phyloP scores from a whole-genome alignment of 495 filamentous ascomycete genomes.

The Mytilinidion resinicola region DNA sequence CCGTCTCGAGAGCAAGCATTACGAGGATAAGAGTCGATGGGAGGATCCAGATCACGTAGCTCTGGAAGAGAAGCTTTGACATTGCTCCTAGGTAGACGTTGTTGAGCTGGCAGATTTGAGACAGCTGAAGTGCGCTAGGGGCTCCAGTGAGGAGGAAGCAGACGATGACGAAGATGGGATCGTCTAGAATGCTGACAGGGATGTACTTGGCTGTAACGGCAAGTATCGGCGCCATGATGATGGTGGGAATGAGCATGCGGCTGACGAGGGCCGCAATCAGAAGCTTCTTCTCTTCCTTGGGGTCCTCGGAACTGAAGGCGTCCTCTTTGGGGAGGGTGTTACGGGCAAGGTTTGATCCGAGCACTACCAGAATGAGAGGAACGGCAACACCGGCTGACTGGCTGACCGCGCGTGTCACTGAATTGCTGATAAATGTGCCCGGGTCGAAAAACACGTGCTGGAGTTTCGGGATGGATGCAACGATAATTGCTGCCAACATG shows the following conservation, averaged over 20 bases:
- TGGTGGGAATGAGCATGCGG: constrained; percentile 85
- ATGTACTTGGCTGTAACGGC: constrained; percentile 88
- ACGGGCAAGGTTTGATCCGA: constrained; percentile 81
- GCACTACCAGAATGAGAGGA: constrained; percentile 90
- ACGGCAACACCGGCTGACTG: constrained; percentile 89
- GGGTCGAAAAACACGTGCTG: constrained; percentile 82
- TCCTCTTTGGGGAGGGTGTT: constrained; percentile 51
- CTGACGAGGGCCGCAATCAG: constrained; percentile 79
- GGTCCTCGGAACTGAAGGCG: constrained; percentile 40
- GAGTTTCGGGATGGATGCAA: constrained; percentile 81
- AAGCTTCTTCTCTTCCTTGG: constrained; percentile 63
- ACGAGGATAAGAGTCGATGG: constrained; percentile 88
- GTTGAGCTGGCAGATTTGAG: constrained; percentile 98
- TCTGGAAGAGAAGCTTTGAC: constrained; percentile 90
- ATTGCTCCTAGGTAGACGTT: constrained; percentile 90
- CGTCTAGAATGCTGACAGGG: constrained; percentile 88
- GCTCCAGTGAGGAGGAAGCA: constrained; percentile 94
- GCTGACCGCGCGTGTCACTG: constrained; percentile 76
- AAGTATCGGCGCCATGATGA: constrained; percentile 90
- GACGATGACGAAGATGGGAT: constrained; percentile 96
- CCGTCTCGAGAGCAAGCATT: constrained; percentile 83
- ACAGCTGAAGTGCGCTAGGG: constrained; percentile 87
- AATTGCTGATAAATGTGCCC: constrained; percentile 88
- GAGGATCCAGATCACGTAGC: constrained; percentile 95
- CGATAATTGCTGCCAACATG: constrained; percentile 81